Evolutionary conservation across 345 rosid genomes (phyloP).

Genomic region (Boechera divaricarpa): DNA sequence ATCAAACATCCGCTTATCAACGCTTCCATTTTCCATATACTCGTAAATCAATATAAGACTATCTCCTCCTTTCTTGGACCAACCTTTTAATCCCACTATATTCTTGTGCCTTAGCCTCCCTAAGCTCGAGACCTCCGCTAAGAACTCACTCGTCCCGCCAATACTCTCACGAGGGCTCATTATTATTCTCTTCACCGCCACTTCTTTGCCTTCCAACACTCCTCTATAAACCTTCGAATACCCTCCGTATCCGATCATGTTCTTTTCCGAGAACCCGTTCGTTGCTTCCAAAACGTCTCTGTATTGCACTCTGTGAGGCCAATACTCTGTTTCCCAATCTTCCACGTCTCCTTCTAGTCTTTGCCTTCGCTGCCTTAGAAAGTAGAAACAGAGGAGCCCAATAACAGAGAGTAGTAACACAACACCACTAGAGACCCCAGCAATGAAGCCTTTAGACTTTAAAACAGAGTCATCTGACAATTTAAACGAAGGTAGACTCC

Average conservation of each 20-base stretch:
- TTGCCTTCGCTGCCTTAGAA: constrained; percentile 38
- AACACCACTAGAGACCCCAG: constrained; percentile 53
- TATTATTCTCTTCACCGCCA: constrained; percentile 71
- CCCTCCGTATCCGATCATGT: constrained; percentile 70
- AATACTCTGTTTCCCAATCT: constrained; percentile 88
- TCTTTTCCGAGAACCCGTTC: constrained; percentile 58
- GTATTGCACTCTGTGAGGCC: constrained; percentile 72
- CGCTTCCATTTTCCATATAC: constrained; percentile 80
- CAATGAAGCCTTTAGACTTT: constrained; percentile 56
- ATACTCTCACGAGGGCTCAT: constrained; percentile 58
- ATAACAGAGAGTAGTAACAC: constrained; percentile 49
- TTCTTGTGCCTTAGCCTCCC: constrained; percentile 74
- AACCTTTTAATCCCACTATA: constrained; percentile 71
- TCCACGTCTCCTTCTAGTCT: constrained; percentile 62
- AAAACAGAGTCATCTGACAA: constrained; percentile 50
- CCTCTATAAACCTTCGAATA: constrained; percentile 83
- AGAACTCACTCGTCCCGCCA: constrained; percentile 61
- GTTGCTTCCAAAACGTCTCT: constrained; percentile 62
- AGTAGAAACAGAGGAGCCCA: constrained; percentile 45
- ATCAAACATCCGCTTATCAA: constrained; percentile 61
- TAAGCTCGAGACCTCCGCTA: constrained; percentile 71
- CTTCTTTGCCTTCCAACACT: constrained; percentile 54
- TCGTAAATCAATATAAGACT: constrained; percentile 67
- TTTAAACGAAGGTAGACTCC: constrained; percentile 70
- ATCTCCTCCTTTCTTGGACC: constrained; percentile 81